A percentile compares a stretch with the other conserved stretches of the same genome.
Evolutionary conservation across 768 basidiomycete genomes (phyloP).

Genomic region (Leccinum uliginosum): DNA sequence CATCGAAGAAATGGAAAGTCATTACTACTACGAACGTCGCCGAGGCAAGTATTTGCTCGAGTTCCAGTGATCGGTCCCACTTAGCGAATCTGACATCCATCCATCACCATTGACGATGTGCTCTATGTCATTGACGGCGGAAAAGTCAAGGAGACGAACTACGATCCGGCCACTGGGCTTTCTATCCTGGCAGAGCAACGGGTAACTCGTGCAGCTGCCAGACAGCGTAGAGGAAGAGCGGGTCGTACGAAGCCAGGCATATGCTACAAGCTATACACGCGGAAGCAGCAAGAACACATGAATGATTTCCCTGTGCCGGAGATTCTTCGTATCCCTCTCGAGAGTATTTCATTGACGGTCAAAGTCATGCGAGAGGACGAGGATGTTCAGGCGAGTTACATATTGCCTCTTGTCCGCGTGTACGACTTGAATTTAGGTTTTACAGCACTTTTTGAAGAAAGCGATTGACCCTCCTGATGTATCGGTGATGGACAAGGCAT

Average conservation of each 20-base stretch:
- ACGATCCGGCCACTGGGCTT: constrained; percentile 66
- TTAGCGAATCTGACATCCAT: constrained; percentile 49
- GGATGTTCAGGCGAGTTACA: constrained; percentile 70
- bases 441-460: constrained; percentile 57
- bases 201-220: constrained; percentile 72
- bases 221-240: constrained; percentile 85
- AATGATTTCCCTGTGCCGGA: constrained; percentile 75
- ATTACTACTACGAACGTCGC: constrained; percentile 91
- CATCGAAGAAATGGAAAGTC: constrained; percentile 68
- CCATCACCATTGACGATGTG: constrained; percentile 88
- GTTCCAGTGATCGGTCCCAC: background rate
- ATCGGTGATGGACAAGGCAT: constrained; percentile 72
- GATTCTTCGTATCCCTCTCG: constrained; percentile 82
- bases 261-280: constrained; percentile 88
- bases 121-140: constrained; percentile 82
- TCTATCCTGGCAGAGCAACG: constrained; percentile 76
- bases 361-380: constrained; percentile 75
- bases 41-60: constrained; percentile 47
- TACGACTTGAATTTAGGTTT: background rate
- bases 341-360: constrained; percentile 74
- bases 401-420: constrained; percentile 6
- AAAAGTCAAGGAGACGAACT: constrained; percentile 78
- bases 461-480: constrained; percentile 84
- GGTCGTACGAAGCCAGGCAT: constrained; percentile 79
- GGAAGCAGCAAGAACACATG: constrained; percentile 66